phyloP scores from a whole-genome alignment of 257 asterid genomes.

The Ajuga chamaepitys region DNA sequence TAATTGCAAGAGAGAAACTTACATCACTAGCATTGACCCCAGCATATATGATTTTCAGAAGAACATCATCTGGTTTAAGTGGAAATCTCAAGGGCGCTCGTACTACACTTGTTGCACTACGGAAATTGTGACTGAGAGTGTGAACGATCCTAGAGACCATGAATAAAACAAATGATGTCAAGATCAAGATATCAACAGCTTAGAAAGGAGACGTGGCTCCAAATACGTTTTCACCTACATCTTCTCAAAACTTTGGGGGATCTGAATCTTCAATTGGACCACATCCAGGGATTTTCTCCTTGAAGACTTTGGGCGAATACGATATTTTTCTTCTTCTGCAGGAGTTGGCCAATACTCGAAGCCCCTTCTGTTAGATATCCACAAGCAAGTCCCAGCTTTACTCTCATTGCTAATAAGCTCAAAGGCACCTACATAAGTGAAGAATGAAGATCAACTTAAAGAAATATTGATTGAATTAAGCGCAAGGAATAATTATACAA shows the following conservation, averaged over 20 bases:
- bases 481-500: not conserved
- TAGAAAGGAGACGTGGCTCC: not conserved
- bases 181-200: conserved; percentile 11
- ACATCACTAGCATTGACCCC: conserved; percentile 99
- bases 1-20: conserved; percentile 31
- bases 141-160: conserved; percentile 63
- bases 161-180: conserved; percentile 15
- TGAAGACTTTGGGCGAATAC: conserved; percentile 24
- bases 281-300: conserved; percentile 39
- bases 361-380: conserved; percentile 88
- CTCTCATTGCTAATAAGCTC: conserved; percentile 78
- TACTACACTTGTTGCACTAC: conserved; percentile 64
- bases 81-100: conserved; percentile 57
- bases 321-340: conserved; percentile 71
- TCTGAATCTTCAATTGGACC: conserved; percentile 42
- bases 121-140: conserved; percentile 83
- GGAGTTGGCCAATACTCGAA: conserved; percentile 92
- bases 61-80: conserved; percentile 68
- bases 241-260: conserved; percentile 76
- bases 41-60: conserved; percentile 84
- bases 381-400: conserved; percentile 89
- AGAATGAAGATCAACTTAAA: conserved; percentile 17
- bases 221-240: conserved; percentile 38
- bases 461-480: conserved; percentile 2
- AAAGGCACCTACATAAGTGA: conserved; percentile 54